These are phyloP conservation scores for Fistulifera solaris DNA, from an alignment of 108 stramenopile genomes.

Conservation along the genomic window DNA sequence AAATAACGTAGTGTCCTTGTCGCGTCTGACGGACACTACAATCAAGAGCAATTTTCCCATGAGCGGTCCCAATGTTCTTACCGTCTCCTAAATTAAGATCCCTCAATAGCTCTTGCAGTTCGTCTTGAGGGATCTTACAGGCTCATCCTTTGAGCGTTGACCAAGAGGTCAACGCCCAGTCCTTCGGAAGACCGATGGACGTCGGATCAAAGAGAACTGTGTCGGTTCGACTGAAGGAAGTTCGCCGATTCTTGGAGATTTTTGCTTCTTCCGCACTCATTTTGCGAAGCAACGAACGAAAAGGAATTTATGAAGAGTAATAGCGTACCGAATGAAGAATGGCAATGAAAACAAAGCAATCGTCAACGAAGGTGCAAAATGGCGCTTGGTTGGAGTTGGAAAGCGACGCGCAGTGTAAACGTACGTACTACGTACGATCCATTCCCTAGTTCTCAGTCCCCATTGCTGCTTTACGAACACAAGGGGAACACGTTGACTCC, in stretches of 20 bases:
- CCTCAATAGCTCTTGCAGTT: constrained; percentile 67
- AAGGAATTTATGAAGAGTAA: too few relatives aligned
- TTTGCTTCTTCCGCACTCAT: background rate
- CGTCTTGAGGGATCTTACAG: constrained; percentile 78
- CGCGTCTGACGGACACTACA: constrained; percentile 58
- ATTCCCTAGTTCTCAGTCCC: too few relatives aligned
- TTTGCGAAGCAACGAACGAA: background rate
- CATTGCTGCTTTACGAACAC: too few relatives aligned
- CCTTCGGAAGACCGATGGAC: constrained; percentile 47
- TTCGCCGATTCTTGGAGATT: constrained; percentile 6
- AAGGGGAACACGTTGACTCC: too few relatives aligned
- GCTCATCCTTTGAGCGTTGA: constrained; percentile 83
- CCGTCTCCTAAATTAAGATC: constrained; percentile 61
- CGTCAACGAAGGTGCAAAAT: too few relatives aligned
- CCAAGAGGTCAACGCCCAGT: constrained; percentile 65
- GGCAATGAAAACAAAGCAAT: too few relatives aligned
- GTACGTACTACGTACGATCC: too few relatives aligned
- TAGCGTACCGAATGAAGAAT: too few relatives aligned
- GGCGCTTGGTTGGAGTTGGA: too few relatives aligned
- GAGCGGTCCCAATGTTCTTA: constrained; percentile 57
- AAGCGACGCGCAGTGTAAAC: too few relatives aligned
- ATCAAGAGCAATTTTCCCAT: constrained; percentile 71
- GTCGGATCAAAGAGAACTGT: constrained; percentile 74
- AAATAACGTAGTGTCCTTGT: constrained; percentile 50
- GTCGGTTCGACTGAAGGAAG: constrained; percentile 11